phyloP scores from a whole-genome alignment of 2,329 filamentous ascomycete species.

The Aspergillus sp. region DNA sequence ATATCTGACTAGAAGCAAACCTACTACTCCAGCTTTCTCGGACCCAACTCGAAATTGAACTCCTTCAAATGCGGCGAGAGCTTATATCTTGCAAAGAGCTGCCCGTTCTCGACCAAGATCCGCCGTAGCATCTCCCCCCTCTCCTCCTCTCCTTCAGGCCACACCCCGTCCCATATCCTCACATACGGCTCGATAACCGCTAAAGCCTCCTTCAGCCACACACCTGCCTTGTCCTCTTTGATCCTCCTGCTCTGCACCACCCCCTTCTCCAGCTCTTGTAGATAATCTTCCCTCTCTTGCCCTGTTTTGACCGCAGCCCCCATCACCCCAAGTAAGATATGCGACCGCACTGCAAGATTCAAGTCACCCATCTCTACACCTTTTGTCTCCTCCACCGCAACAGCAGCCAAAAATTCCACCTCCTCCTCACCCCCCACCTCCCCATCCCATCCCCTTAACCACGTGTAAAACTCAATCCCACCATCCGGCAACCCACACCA shows the following conservation, averaged over 20 bases:
- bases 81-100: conserved; percentile 31
- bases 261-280: conserved; percentile 25
- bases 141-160: conserved; percentile 25
- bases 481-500: conserved; percentile 30
- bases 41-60: conserved; percentile 26
- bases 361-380: conserved; percentile 24
- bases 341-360: conserved; percentile 25
- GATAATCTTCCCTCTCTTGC: conserved; percentile 23
- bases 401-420: conserved; percentile 26
- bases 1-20: background rate
- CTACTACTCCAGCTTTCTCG: conserved; percentile 10
- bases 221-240: conserved; percentile 20
- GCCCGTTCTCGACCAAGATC: conserved; percentile 30
- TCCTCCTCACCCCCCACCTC: conserved; percentile 29
- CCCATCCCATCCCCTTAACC: conserved; percentile 28
- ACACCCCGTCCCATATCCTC: conserved; percentile 25
- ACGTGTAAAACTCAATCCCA: conserved; percentile 22
- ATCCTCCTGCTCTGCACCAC: conserved; percentile 25
- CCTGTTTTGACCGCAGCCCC: conserved; percentile 23
- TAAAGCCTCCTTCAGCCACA: conserved; percentile 26
- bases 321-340: conserved; percentile 28
- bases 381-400: conserved; percentile 27
- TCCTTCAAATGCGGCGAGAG: conserved; percentile 22
- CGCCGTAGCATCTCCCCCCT: conserved; percentile 25
- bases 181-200: conserved; percentile 27